phyloP scores from a whole-genome alignment of 768 basidiomycete genomes.

The Rubroboletus pulcherrimus region DNA sequence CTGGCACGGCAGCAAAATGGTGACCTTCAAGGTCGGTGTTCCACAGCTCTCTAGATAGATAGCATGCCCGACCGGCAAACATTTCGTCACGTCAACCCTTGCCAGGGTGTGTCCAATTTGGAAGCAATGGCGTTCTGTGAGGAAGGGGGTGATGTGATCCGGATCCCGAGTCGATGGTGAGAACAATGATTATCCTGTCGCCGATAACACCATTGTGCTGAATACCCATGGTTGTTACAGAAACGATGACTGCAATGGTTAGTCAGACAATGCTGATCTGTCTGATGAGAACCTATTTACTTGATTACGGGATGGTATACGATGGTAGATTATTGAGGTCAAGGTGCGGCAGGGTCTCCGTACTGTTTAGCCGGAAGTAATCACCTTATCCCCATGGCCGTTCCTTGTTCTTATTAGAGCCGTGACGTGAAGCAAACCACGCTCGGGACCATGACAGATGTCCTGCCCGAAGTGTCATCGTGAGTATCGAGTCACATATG shows the following conservation, averaged over 20 bases:
- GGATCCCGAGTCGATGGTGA: not conserved
- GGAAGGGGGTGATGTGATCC: not conserved
- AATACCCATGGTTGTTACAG: not conserved
- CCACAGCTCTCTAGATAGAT: not conserved
- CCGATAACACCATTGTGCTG: not conserved
- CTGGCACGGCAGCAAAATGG: not conserved
- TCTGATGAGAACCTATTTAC: not conserved
- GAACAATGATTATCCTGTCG: not conserved
- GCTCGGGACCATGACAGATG: not conserved
- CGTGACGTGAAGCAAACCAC: not conserved
- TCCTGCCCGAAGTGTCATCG: not conserved
- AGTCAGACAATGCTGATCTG: not conserved
- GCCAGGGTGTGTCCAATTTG: not conserved
- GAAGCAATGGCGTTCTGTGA: not conserved
- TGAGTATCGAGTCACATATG: not conserved
- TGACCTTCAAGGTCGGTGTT: not conserved
- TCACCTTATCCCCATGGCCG: not conserved
- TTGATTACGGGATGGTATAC: not conserved
- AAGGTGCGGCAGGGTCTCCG: not conserved
- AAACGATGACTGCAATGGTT: not conserved
- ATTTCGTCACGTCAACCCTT: not conserved
- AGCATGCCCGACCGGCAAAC: not conserved
- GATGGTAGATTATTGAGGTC: not conserved
- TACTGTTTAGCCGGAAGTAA: not conserved
- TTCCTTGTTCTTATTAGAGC: not conserved